A percentile compares a stretch with the other conserved stretches of the same genome.
These are phyloP conservation scores for Plasmodium fragile DNA, from an alignment of 169 alveolate genomes.

Conservation along the genomic window DNA sequence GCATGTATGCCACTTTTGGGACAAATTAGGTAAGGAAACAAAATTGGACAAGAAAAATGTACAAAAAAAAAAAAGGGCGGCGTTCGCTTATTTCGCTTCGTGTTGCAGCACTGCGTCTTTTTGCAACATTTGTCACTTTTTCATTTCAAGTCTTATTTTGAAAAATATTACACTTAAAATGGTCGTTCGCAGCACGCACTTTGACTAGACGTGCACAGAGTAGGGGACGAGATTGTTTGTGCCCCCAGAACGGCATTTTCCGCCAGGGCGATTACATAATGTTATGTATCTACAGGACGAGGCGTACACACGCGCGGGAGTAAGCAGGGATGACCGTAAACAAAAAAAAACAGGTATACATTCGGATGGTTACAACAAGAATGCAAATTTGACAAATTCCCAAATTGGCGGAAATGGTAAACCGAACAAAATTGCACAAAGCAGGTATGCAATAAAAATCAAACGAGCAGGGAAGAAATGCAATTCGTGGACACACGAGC, in stretches of 20 bases:
- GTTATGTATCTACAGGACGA: constrained; percentile 67
- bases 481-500: neutral
- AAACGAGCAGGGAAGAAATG: neutral
- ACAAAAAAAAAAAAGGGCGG: neutral
- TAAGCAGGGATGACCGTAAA: neutral
- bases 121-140: constrained; percentile 11
- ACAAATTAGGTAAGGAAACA: neutral
- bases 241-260: neutral
- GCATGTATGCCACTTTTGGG: neutral
- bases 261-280: neutral
- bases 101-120: neutral
- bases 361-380: neutral
- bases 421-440: neutral
- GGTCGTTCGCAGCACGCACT: neutral
- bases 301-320: constrained; percentile 12
- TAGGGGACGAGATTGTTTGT: neutral
- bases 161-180: constrained; percentile 4
- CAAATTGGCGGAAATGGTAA: neutral
- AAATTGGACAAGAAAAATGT: neutral
- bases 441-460: neutral
- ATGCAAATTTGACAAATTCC: neutral
- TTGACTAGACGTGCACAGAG: neutral
- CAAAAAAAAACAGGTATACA: neutral
- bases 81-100: neutral
- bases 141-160: constrained; percentile 19